Evolutionary conservation across 176 grass and related monocot species (phyloP), one percentile per base, ranked within the genome.

Genomic region (Sorghum bicolor): DNA sequence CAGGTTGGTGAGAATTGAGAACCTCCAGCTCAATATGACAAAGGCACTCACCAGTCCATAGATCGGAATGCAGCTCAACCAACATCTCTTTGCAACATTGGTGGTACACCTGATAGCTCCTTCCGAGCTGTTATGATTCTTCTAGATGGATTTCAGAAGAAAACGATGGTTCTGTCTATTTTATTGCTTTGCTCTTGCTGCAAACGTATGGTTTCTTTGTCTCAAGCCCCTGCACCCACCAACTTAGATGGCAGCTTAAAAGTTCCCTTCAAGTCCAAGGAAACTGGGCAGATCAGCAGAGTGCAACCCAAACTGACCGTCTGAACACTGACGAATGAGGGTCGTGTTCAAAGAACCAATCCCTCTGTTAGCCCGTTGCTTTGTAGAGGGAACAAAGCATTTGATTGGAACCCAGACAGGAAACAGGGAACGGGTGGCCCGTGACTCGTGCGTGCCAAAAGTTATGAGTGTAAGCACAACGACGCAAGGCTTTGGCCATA

Each of bases 1-100:
- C 75, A 82, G 63, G 30, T 74, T 50, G 72, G 86, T 83, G 52
- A 77, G 64, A 60, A 37, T 40, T 75, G 48, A 82, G 63, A 87
- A 81, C 37, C 10, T 69, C 6, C 70, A 69, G 62, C 64, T 48
- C 28, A 75, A n/a, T 72, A 24, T 72, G 28, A 40, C 45, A 11
- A 40, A 28, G 69, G 17, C 26, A 41, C 24, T 50, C 41, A 75
- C 32, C 61, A 22, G 20, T 55, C 6, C 33, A 52, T 24, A n/a
- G 38, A 36, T 25, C 4, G 60, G 72, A 80, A 26, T 78, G 75
- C 50, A 64, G 29, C 67, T 74, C 68, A 70, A 76, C 65, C 60
- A 82, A 82, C 25, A 7, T 67, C 63, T 45, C 10, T 62, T 76
- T 43, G 72, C 48, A 69, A n/a, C 2, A 30, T 78, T 50, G 72